phyloP scores from a whole-genome alignment of 768 basidiomycete genomes.

The Phanerodontia chrysosporium region DNA sequence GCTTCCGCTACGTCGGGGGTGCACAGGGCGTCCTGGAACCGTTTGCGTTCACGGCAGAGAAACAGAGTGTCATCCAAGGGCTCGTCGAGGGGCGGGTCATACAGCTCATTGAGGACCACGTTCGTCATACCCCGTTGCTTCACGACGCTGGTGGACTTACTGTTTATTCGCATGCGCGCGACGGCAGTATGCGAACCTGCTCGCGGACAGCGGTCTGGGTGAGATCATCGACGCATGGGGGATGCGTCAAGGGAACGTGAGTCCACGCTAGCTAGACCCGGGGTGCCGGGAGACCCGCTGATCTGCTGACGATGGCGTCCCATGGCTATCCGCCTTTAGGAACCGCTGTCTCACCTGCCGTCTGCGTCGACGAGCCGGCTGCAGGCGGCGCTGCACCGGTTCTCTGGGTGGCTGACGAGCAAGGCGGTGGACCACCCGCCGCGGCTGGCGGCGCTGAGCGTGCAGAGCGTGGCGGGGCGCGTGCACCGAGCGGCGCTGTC shows the following conservation, averaged over 20 bases:
- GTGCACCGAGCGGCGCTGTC: constrained; percentile 77
- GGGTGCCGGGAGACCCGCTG: not conserved
- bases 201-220: constrained; percentile 51
- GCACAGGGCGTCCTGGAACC: constrained; percentile 59
- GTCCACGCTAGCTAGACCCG: constrained; percentile 9
- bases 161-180: not conserved
- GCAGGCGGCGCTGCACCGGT: constrained; percentile 56
- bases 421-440: constrained; percentile 78
- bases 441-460: constrained; percentile 68
- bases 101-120: constrained; percentile 77
- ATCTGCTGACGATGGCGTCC: not conserved
- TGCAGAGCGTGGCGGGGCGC: constrained; percentile 56
- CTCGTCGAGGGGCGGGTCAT: constrained; percentile 60
- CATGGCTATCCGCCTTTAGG: constrained; percentile 30
- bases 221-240: constrained; percentile 42
- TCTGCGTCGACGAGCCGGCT: constrained; percentile 61
- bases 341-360: constrained; percentile 74
- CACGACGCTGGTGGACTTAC: not conserved
- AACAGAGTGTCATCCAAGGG: constrained; percentile 52
- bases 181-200: constrained; percentile 46
- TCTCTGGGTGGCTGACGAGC: constrained; percentile 83
- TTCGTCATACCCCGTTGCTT: constrained; percentile 33
- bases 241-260: constrained; percentile 36
- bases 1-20: not conserved
- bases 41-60: constrained; percentile 62